These are phyloP conservation scores for Ceratocystiopsis sp. DNA, from an alignment of 2,329 filamentous ascomycete genomes.

Conservation along the genomic window DNA sequence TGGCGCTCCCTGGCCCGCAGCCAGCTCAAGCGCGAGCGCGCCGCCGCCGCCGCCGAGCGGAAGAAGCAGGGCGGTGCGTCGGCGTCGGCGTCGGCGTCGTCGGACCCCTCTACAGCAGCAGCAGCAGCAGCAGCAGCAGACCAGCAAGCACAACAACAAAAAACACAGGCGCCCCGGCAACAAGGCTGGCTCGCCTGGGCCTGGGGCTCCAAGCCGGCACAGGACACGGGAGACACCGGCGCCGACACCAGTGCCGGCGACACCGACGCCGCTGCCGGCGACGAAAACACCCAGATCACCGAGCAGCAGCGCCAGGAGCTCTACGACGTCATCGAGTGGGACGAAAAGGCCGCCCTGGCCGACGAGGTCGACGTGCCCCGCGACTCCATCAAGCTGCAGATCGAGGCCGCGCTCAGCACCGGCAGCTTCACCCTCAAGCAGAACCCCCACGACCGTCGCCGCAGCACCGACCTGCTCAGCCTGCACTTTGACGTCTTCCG, in stretches of 20 bases:
- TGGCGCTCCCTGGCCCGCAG: conserved; percentile 92
- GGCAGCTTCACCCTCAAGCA: conserved; percentile 91
- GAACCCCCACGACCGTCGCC: conserved; percentile 51
- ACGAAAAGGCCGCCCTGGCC: conserved; percentile 80
- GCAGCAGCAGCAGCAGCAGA: neutral
- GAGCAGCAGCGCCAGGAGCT: conserved; percentile 93
- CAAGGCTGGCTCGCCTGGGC: conserved; percentile 87
- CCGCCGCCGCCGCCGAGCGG: conserved; percentile 53
- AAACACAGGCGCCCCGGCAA: conserved; percentile 24
- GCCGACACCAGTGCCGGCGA: conserved; percentile 19
- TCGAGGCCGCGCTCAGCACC: conserved; percentile 84
- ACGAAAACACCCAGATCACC: conserved; percentile 70
- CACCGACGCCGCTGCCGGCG: conserved; percentile 28
- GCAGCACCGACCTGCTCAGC: conserved; percentile 58
- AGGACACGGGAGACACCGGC: no score
- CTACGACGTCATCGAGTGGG: conserved; percentile 95
- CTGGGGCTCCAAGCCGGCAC: conserved; percentile 58
- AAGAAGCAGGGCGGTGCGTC: neutral
- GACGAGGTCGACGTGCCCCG: conserved; percentile 79
- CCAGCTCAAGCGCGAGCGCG: conserved; percentile 86
- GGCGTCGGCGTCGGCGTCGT: neutral
- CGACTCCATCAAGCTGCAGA: conserved; percentile 81
- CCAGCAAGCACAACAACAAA: no score
- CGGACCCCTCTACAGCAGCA: neutral
- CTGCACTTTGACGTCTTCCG: conserved; percentile 90